Evolutionary conservation across 2,329 filamentous ascomycete species (phyloP).

Genomic region (Neurospora crassa): DNA sequence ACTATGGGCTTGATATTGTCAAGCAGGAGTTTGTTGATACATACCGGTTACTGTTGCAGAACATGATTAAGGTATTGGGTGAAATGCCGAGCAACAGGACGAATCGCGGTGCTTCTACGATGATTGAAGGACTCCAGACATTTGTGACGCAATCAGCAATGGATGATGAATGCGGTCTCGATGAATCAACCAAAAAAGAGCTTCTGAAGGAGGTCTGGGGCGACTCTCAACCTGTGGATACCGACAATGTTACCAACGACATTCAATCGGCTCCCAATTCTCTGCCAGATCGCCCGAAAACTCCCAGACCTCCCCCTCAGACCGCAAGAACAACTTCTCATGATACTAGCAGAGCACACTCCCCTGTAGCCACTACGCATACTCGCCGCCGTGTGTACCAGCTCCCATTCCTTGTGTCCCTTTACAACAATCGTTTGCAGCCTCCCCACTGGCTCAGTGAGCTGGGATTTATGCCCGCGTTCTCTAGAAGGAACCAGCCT

Average conservation of each 20-base stretch:
- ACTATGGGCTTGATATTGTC: not conserved
- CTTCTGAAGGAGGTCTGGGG: not conserved
- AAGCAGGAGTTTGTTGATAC: not conserved
- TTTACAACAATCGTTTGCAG: not conserved
- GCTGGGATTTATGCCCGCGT: not conserved
- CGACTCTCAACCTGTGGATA: not conserved
- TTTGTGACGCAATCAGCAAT: not conserved
- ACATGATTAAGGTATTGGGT: not conserved
- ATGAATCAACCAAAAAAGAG: not conserved
- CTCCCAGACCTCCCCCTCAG: not conserved
- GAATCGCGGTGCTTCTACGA: not conserved
- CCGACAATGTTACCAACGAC: not conserved
- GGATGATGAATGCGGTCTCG: not conserved
- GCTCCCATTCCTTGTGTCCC: not conserved
- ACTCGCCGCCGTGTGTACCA: not conserved
- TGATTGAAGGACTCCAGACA: not conserved
- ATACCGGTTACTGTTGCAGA: not conserved
- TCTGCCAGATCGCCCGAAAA: not conserved
- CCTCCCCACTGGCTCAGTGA: not conserved
- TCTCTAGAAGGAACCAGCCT: not conserved
- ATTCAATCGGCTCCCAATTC: not conserved
- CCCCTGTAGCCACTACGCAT: not conserved
- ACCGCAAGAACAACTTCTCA: not conserved
- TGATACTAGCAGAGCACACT: not conserved
- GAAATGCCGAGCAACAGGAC: not conserved